phyloP scores from a whole-genome alignment of 2,329 filamentous ascomycete genomes.

The Rhynchosporium secalis region DNA sequence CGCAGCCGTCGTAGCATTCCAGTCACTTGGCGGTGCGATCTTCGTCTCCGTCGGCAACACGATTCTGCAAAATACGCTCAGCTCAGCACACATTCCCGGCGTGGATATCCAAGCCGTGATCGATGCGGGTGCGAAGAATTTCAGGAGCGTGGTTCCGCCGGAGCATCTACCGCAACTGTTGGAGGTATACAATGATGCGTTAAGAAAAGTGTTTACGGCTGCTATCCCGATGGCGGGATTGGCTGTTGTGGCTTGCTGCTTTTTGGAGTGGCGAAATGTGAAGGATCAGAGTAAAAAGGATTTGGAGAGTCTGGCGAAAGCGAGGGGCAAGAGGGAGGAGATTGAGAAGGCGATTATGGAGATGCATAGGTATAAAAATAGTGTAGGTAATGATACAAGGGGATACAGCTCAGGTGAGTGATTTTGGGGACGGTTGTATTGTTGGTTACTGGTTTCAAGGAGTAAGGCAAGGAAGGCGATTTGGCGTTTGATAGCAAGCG shows the following conservation, averaged over 20 bases:
- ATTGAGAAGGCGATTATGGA: slow-evolving; percentile 16
- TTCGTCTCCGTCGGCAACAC: slow-evolving; percentile 50
- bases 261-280: slow-evolving; percentile 51
- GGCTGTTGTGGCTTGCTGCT: slow-evolving; percentile 49
- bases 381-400: background rate
- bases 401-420: background rate
- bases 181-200: slow-evolving; percentile 52
- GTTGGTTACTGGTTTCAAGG: no score
- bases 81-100: slow-evolving; percentile 27
- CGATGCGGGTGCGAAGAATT: slow-evolving; percentile 44
- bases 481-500: no score
- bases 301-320: slow-evolving; percentile 14
- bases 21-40: slow-evolving; percentile 48
- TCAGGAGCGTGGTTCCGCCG: slow-evolving; percentile 47
- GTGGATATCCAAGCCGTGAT: slow-evolving; percentile 35
- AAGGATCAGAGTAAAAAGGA: slow-evolving; percentile 17
- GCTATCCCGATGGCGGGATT: slow-evolving; percentile 49
- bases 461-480: no score
- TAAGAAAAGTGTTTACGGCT: slow-evolving; percentile 55
- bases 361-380: background rate
- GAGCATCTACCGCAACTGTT: slow-evolving; percentile 49
- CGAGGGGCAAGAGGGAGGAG: slow-evolving; percentile 10
- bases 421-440: background rate
- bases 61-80: slow-evolving; percentile 43
- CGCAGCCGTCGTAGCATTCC: slow-evolving; percentile 45